Evolutionary conservation across 2,329 filamentous ascomycete genomes (phyloP), one percentile per base, ranked within the genome.

Genomic region (Dichotomopilus funicola): DNA sequence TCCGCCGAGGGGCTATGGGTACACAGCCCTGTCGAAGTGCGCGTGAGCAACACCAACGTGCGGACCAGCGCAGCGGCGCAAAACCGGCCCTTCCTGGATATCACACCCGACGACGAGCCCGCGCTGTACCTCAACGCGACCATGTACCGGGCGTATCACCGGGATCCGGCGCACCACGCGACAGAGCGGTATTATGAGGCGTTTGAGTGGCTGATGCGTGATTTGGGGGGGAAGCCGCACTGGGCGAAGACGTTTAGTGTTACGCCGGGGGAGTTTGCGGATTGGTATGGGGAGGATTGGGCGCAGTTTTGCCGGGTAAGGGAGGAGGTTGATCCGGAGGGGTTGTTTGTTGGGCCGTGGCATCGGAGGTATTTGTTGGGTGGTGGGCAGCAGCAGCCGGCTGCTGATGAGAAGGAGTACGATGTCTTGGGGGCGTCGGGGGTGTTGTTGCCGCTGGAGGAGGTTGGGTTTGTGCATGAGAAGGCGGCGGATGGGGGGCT

Each of bases 331-430:
- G 88, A 92, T 66, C 83, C 85, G 0, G 82, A 89, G 58, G 87
- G 87, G 52, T 83, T 91, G 78, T 92, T 92, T 71, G 78, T 92
- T 11, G 92, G 92, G 2, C 85, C 91, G 49, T 99, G 92, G 92
- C 90, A 96, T 71, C 78, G 87, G 34, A 79, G 86, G 51, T 82
- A 82, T 64, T 74, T 96, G 19, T 68, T 83, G 43, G 71, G 69
- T 35, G 68, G 19, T 27, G 19, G 19, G 19, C 19, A 61, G 7
- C 51, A 43, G 5, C 46, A 12, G 13, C 11, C 5, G 33, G 3
- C 38, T 12, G 36, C 38, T 6, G 49, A 49, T n/a, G 53, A 33
- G 12, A 48, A 34, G 31, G 7, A 38, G 2, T 40, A 58, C 3
- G 19, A 27, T 27, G 19, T 27, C 19, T 27, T 27, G 19, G 19